Percentiles rank a stretch among this genome's conserved stretches.
Conservation (phyloP, 2,329 filamentous ascomycete genomes). For the Claviceps humidiphila region DNA sequence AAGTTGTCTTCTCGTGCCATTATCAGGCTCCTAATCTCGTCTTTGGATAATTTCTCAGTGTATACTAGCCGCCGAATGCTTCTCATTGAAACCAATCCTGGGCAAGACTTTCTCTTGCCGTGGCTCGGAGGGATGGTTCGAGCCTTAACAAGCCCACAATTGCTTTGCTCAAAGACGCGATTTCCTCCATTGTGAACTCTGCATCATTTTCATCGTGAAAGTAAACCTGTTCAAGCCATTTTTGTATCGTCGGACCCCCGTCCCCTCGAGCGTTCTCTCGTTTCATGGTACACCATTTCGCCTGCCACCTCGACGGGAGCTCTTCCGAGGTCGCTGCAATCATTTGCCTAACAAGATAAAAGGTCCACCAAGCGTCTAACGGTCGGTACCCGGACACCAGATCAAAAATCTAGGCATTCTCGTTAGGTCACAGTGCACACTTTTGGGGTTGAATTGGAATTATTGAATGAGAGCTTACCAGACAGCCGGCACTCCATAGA, state of each 20-base stretch:
- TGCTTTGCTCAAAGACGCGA: background rate
- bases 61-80: background rate
- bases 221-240: background rate
- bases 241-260: background rate
- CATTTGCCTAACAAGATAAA: background rate
- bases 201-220: background rate
- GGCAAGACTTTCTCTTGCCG: background rate
- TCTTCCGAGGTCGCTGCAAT: background rate
- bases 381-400: background rate
- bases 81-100: background rate
- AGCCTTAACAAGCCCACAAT: background rate
- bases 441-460: background rate
- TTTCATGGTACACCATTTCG: background rate
- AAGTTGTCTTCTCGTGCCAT: background rate
- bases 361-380: background rate
- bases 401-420: background rate
- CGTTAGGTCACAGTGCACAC: no score
- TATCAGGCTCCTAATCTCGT: background rate
- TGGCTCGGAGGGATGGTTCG: no score
- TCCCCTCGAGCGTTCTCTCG: background rate
- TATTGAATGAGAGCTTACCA: background rate
- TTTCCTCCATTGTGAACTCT: background rate
- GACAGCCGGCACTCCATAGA: background rate
- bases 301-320: background rate
- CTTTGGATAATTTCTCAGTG: background rate